These are phyloP conservation scores for Verticillium nubilum DNA, from an alignment of 2,329 filamentous ascomycete species.

Conservation along the genomic window DNA sequence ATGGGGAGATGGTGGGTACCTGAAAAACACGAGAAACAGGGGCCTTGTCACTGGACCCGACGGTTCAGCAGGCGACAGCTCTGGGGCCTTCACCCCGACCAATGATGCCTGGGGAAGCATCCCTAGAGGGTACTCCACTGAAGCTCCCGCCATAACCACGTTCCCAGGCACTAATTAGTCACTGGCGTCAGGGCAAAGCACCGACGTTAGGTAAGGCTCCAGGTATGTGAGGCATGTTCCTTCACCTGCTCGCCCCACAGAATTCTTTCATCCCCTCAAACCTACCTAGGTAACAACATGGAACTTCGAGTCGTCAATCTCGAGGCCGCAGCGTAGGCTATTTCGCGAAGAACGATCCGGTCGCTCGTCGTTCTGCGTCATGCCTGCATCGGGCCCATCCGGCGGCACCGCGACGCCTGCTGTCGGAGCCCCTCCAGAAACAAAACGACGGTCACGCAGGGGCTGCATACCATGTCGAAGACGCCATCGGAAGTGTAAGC, in stretches of 20 bases:
- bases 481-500: slow-evolving; percentile 10
- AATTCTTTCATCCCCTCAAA: background rate
- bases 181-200: background rate
- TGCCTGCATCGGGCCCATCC: background rate
- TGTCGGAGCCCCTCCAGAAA: background rate
- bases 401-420: background rate
- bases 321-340: background rate
- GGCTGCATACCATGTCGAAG: slow-evolving; percentile 11
- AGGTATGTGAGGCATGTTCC: background rate
- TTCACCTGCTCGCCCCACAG: background rate
- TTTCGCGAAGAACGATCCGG: background rate
- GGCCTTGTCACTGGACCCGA: too few species aligned
- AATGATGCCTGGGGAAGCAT: background rate
- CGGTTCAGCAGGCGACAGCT: too few species aligned
- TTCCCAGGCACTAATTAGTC: background rate
- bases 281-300: too few species aligned
- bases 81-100: background rate
- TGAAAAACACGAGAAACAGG: too few species aligned
- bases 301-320: too few species aligned
- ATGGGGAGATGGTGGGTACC: too few species aligned
- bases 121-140: background rate
- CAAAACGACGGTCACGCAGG: slow-evolving; percentile 4
- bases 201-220: background rate
- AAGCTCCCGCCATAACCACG: background rate
- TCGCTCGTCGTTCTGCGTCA: background rate